phyloP scores from a whole-genome alignment of 768 basidiomycete genomes.

The Lenzites betulinus region DNA sequence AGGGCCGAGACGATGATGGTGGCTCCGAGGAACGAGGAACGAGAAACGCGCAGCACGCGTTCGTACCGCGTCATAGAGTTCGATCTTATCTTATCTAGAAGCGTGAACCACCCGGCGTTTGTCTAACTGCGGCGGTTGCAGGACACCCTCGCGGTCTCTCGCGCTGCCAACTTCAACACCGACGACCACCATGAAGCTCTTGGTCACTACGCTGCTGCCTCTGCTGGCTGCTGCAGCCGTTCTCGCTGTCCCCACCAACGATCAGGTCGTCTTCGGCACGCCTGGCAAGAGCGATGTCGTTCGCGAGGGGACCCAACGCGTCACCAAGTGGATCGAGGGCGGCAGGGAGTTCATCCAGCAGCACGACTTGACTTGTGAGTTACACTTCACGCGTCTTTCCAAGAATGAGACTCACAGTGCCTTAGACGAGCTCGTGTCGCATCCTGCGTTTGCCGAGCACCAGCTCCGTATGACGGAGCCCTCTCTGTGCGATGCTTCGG shows the following conservation, averaged over 20 bases:
- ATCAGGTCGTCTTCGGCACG: constrained; percentile 48
- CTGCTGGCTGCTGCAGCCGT: constrained; percentile 32
- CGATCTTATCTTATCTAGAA: not conserved
- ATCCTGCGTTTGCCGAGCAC: constrained; percentile 39
- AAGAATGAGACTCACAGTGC: not conserved
- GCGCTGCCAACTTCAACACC: not conserved
- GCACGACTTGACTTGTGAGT: constrained; percentile 72
- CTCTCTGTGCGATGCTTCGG: constrained; percentile 50
- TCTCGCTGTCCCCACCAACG: constrained; percentile 41
- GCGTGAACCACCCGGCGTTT: not conserved
- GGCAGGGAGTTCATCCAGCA: constrained; percentile 70
- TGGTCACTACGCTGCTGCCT: constrained; percentile 9
- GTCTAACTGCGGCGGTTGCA: not conserved
- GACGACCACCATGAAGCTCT: constrained; percentile 19
- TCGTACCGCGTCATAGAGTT: too few relatives aligned
- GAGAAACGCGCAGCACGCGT: too few relatives aligned
- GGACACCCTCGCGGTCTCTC: too few relatives aligned
- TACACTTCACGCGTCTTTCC: not conserved
- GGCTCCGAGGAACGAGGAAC: too few relatives aligned
- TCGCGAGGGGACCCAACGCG: constrained; percentile 35
- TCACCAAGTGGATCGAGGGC: constrained; percentile 63
- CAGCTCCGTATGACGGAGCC: constrained; percentile 44
- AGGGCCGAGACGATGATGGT: too few relatives aligned
- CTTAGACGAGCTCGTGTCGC: constrained; percentile 43
- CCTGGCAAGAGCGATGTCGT: constrained; percentile 39